Evolutionary conservation across 768 basidiomycete genomes (phyloP).

Genomic region (Auriscalpium vulgare): DNA sequence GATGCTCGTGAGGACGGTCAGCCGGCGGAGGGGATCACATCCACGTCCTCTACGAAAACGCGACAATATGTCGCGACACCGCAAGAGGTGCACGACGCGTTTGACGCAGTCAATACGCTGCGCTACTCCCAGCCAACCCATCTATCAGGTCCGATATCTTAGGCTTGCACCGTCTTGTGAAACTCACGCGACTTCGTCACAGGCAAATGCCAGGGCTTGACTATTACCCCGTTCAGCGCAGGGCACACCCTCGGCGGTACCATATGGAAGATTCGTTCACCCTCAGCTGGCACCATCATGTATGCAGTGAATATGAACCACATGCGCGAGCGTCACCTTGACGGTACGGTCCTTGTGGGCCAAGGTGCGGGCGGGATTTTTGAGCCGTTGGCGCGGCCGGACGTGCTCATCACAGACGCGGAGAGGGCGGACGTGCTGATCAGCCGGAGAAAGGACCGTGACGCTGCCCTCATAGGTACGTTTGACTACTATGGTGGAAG

Average conservation of each 20-base stretch:
- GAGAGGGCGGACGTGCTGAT: conserved; percentile 77
- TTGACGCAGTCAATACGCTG: conserved; percentile 84
- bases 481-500: neutral
- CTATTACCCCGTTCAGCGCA: conserved; percentile 90
- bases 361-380: conserved; percentile 70
- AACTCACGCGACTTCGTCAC: neutral
- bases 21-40: conserved; percentile 18
- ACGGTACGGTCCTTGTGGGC: conserved; percentile 83
- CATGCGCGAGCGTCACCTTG: conserved; percentile 90
- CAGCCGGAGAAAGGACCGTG: conserved; percentile 83
- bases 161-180: neutral
- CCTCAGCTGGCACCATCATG: conserved; percentile 89
- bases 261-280: conserved; percentile 98
- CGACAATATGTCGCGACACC: conserved; percentile 67
- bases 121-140: conserved; percentile 95
- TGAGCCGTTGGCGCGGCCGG: conserved; percentile 82
- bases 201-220: conserved; percentile 87
- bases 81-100: conserved; percentile 87
- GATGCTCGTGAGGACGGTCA: conserved; percentile 22
- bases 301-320: conserved; percentile 97
- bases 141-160: conserved; percentile 58
- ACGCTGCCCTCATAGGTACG: conserved; percentile 78
- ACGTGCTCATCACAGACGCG: conserved; percentile 90
- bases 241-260: conserved; percentile 95
- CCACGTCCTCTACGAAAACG: conserved; percentile 18